Evolutionary conservation across 106 monocot species (phyloP).

Genomic region (Alisma plantagoaquatica): DNA sequence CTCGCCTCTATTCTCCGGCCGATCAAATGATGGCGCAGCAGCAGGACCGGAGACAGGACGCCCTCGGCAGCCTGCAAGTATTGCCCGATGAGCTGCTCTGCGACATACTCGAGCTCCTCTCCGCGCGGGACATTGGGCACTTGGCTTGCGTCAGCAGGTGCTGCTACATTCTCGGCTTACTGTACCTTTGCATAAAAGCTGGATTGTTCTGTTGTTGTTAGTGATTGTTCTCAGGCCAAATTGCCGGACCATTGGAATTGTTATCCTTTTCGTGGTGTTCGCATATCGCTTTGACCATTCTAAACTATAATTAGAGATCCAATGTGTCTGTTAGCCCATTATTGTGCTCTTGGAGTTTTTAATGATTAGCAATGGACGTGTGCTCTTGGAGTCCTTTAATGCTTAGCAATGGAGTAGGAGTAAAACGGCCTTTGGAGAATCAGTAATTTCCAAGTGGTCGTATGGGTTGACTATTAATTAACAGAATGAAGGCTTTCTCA

Average conservation of each 20-base stretch:
- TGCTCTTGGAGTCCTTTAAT: too few relatives aligned
- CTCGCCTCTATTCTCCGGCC: too few relatives aligned
- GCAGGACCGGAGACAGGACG: slow-evolving; percentile 59
- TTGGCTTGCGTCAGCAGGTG: slow-evolving; percentile 95
- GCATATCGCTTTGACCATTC: background rate
- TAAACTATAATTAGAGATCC: background rate
- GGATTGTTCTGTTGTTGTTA: background rate
- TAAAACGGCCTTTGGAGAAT: too few relatives aligned
- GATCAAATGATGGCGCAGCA: background rate
- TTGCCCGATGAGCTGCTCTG: slow-evolving; percentile 81
- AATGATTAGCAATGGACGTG: too few relatives aligned
- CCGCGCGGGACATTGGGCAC: slow-evolving; percentile 56
- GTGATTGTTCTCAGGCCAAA: background rate
- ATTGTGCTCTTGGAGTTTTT: too few relatives aligned
- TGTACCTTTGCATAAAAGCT: background rate
- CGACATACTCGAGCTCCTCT: slow-evolving; percentile 63
- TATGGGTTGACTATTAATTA: too few relatives aligned
- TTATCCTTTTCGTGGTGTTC: too few relatives aligned
- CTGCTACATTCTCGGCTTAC: background rate
- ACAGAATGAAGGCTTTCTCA: too few relatives aligned
- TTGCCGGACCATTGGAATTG: background rate
- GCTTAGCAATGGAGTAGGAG: too few relatives aligned
- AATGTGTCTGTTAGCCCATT: too few relatives aligned
- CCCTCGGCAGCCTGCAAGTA: slow-evolving; percentile 52
- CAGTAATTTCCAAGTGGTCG: too few relatives aligned